phyloP scores from a whole-genome alignment of 2,329 filamentous ascomycete genomes.

The Epichloe glyceriae region DNA sequence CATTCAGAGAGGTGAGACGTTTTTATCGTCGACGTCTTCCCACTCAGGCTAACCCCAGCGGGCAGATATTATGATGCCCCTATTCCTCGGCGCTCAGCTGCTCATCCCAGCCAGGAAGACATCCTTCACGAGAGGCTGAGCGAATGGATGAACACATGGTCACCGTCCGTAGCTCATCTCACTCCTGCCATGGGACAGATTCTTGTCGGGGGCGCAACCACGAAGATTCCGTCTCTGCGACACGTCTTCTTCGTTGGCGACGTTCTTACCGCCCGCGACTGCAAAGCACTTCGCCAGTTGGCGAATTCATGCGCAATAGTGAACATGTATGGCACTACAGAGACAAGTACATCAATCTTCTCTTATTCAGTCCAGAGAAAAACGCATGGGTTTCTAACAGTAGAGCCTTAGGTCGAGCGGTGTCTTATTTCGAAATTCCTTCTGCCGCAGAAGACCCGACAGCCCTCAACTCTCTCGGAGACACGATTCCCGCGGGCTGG shows the following conservation, averaged over 20 bases:
- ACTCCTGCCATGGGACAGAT: slow-evolving; percentile 97
- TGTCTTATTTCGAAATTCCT: slow-evolving; percentile 72
- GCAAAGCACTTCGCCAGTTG: slow-evolving; percentile 68
- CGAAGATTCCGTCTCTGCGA: slow-evolving; percentile 64
- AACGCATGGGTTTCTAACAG: no score
- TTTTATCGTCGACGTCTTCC: background rate
- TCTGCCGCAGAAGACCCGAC: slow-evolving; percentile 48
- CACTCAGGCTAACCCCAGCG: background rate
- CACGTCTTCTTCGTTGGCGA: slow-evolving; percentile 88
- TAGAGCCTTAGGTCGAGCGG: slow-evolving; percentile 40
- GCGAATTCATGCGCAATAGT: slow-evolving; percentile 67
- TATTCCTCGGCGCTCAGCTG: slow-evolving; percentile 72
- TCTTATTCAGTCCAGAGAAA: background rate
- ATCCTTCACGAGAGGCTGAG: slow-evolving; percentile 75
- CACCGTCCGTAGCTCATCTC: slow-evolving; percentile 70
- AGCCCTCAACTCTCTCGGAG: slow-evolving; percentile 27
- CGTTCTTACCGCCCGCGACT: slow-evolving; percentile 45
- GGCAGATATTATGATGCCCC: slow-evolving; percentile 71
- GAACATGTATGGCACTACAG: slow-evolving; percentile 83
- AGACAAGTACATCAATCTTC: slow-evolving; percentile 37
- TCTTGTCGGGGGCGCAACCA: slow-evolving; percentile 68
- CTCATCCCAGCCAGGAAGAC: slow-evolving; percentile 69
- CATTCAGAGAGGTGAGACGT: slow-evolving; percentile 42
- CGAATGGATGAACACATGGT: slow-evolving; percentile 76
- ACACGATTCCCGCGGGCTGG: slow-evolving; percentile 69